Evolutionary conservation across 495 filamentous ascomycete genomes (phyloP), one percentile per base, ranked within the genome.

Genomic region (Aspergillus ellipticus): DNA sequence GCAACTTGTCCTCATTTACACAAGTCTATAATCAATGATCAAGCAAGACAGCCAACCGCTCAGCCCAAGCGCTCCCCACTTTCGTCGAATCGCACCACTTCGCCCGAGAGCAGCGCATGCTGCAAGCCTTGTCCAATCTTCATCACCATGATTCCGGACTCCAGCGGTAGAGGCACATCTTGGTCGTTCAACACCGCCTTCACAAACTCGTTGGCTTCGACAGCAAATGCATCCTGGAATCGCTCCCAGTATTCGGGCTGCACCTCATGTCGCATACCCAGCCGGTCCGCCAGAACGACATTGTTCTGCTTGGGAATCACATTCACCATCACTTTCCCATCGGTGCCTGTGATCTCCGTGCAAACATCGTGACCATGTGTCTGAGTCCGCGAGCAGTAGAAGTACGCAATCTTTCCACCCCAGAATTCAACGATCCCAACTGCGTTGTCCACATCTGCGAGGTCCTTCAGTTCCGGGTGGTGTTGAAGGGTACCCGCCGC

Each of bases 21-120:
- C n/a, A n/a, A n/a, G n/a, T n/a, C n/a, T n/a, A n/a, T n/a, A n/a
- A n/a, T n/a, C n/a, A n/a, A n/a, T n/a, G n/a, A n/a, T n/a, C n/a
- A n/a, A n/a, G n/a, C n/a, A n/a, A n/a, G n/a, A n/a, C n/a, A n/a
- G n/a, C n/a, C n/a, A n/a, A 31, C 4, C 10, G 28, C 28, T 13
- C 13, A 33, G 31, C 13, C 13, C 51, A 69, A 37, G 41, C 57
- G 48, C 59, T 61, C 53, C 13, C 71, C 72, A 49, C 42, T 61
- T 66, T 69, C 69, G 59, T 66, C 54, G 26, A 73, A 76, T 28
- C 62, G 57, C 51, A 74, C 66, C 59, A 65, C 62, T 63, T 74
- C 63, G 4, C 71, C 71, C 4, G 63, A 65, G 42, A 71, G 55
- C 55, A 76, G 51, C 5, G 67, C 61, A 51, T 71, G 61, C 61